Base-by-base conservation (phyloP, 192 early-diverging fungal species). In the Umbelopsis sp. region DNA sequence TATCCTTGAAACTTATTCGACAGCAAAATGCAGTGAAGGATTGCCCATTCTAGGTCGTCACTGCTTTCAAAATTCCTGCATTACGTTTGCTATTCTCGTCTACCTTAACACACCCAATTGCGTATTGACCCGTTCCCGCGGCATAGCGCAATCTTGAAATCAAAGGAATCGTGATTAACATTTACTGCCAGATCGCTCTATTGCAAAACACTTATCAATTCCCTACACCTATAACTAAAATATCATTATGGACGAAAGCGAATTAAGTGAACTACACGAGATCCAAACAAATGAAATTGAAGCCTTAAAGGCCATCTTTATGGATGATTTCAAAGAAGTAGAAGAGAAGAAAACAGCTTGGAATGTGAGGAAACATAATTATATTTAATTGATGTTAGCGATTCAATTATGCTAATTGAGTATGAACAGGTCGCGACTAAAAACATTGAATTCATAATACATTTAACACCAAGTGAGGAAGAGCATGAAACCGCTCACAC, bases 261-360 rank as follows among this genome's bases (percentile, higher is more conserved):
- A 82, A 76, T 74, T 84, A 31, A 82, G 78, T 56, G 86, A 86
- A 77, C 69, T 88, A 43, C 50, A 82, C 14, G 85, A 89, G 73
- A 73, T 89, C 32, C 92, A 93, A 80, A 73, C 85, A 47, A 88
- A 91, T 76, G 92, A 93, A 80, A 77, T 93, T 29, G 89, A 88
- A 66, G 91, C 89, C 34, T 77, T 93, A 16, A 74, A 80, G 76
- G 86, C 86, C n/a, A 88, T 88, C 34, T 88, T 79, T 69, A 88
- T 88, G 86, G 86, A 86, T 29, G 86, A 88, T 52, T 88, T 83
- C 66, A 72, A 80, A 44, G 69, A 77, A 8, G 81, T 88, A 1
- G 71, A 74, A 20, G 67, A 74, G 9, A 82, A 80, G 8, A 73
- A 76, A 36, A 79, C 80, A 36, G 81, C 83, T 12, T 88, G 86